Conservation (phyloP, 2,329 filamentous ascomycete genomes). For the Ascochyta viciae-villosae region DNA sequence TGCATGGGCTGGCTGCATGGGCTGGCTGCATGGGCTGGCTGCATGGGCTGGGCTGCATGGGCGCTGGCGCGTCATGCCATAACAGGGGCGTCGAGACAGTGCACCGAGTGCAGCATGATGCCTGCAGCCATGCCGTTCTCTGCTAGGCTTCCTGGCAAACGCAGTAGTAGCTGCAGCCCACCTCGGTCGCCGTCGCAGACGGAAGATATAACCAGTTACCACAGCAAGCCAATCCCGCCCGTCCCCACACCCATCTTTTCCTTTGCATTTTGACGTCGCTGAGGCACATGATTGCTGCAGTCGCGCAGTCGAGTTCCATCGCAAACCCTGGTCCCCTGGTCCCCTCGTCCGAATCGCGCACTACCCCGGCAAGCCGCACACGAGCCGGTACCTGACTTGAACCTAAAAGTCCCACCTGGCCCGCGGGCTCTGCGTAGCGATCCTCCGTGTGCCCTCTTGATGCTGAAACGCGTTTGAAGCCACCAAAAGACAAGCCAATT, state of each 20-base stretch:
- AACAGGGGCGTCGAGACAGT: conserved; percentile 31
- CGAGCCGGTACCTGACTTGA: conserved; percentile 37
- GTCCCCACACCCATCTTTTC: conserved; percentile 20
- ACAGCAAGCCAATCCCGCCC: conserved; percentile 17
- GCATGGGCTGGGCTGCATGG: conserved; percentile 18
- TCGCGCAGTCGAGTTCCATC: conserved; percentile 19
- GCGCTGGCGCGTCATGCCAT: conserved; percentile 18
- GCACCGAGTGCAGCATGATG: conserved; percentile 17
- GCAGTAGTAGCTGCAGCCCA: conserved; percentile 25
- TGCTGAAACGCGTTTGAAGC: conserved; percentile 52
- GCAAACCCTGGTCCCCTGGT: conserved; percentile 31
- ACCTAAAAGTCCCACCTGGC: conserved; percentile 35
- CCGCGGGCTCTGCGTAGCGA: conserved; percentile 31
- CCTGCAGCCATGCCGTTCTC: conserved; percentile 27
- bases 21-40: too few relatives aligned
- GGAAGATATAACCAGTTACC: conserved; percentile 30
- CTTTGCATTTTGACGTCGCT: conserved; percentile 18
- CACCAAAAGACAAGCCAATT: conserved; percentile 42
- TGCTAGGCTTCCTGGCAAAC: conserved; percentile 28
- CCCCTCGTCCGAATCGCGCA: conserved; percentile 29
- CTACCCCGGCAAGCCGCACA: conserved; percentile 29
- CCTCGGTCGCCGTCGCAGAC: conserved; percentile 13
- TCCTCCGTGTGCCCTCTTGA: conserved; percentile 39
- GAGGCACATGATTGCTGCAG: conserved; percentile 12
- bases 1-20: too few relatives aligned